Evolutionary conservation across 2,329 filamentous ascomycete genomes (phyloP).

Genomic region (Zymoseptoria brevis): DNA sequence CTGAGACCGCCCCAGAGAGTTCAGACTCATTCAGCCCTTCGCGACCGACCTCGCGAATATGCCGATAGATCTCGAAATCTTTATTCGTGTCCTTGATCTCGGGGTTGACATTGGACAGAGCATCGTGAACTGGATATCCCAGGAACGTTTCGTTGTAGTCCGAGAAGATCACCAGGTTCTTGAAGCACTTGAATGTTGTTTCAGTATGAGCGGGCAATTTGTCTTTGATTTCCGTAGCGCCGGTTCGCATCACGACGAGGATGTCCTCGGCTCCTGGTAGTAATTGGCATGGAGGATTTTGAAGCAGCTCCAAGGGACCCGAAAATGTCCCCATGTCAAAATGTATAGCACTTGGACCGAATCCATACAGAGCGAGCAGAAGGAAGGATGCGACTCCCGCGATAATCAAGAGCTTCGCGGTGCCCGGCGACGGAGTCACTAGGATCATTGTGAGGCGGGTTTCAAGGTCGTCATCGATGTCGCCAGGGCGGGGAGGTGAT

Average conservation of each 20-base stretch:
- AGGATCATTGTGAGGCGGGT: not conserved
- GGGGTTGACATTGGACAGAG: slow-evolving; percentile 26
- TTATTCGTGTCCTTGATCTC: slow-evolving; percentile 25
- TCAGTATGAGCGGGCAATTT: slow-evolving; percentile 49
- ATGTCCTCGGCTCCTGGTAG: slow-evolving; percentile 39
- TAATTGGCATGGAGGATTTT: slow-evolving; percentile 14
- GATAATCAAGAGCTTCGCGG: not conserved
- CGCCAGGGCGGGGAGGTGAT: not conserved
- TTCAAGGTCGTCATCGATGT: not conserved
- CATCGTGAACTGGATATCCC: slow-evolving; percentile 33
- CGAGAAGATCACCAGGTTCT: slow-evolving; percentile 51
- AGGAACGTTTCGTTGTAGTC: slow-evolving; percentile 48
- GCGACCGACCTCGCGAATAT: slow-evolving; percentile 26
- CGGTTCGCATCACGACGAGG: slow-evolving; percentile 51
- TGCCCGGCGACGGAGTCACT: not conserved
- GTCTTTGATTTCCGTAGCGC: slow-evolving; percentile 48
- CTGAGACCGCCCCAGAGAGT: slow-evolving; percentile 17
- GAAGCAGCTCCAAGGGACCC: not conserved
- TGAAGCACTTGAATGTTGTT: slow-evolving; percentile 49
- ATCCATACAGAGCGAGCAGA: not conserved
- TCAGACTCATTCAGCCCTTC: slow-evolving; percentile 26
- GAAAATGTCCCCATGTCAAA: not conserved
- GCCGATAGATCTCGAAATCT: slow-evolving; percentile 33
- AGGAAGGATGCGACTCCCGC: not conserved
- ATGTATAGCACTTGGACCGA: not conserved